A percentile compares a stretch with the other conserved stretches of the same genome.
Conservation (phyloP, 306 rosid genomes). For the Quercus agrifolia region DNA sequence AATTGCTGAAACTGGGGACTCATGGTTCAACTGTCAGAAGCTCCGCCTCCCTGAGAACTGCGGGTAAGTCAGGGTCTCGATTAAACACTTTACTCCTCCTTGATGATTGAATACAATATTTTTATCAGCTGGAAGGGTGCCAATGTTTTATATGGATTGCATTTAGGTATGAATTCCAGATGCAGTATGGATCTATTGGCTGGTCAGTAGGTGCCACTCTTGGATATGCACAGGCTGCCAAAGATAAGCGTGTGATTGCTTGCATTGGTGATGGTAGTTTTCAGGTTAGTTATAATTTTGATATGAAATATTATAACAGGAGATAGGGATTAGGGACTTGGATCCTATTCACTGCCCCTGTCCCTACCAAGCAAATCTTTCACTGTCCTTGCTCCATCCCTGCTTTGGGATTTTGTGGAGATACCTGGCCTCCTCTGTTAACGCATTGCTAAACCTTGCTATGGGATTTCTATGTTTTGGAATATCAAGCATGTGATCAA, state of each 20-base stretch:
- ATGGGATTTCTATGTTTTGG: neutral
- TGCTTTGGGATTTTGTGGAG: neutral
- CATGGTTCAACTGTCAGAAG: slow-evolving; percentile 94
- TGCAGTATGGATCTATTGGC: slow-evolving; percentile 96
- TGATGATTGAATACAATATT: neutral
- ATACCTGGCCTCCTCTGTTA: neutral
- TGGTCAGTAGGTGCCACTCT: slow-evolving; percentile 97
- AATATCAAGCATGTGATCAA: neutral
- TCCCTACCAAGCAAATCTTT: neutral
- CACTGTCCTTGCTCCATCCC: neutral
- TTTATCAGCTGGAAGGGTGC: neutral
- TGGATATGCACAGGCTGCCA: slow-evolving; percentile 84
- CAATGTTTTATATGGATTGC: slow-evolving; percentile 18
- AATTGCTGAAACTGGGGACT: slow-evolving; percentile 87
- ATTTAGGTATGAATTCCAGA: slow-evolving; percentile 84
- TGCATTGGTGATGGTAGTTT: slow-evolving; percentile 95
- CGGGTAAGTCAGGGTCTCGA: slow-evolving; percentile 39
- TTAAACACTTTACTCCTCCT: neutral
- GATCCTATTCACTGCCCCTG: neutral
- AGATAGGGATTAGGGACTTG: neutral
- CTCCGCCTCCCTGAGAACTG: slow-evolving; percentile 77
- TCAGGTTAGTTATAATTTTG: slow-evolving; percentile 50
- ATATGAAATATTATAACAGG: neutral
- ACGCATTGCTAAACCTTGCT: neutral
- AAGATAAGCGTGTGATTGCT: slow-evolving; percentile 70